Base-by-base conservation (phyloP, 2,329 filamentous ascomycete species). In the Chaetoscypha palmicola region DNA sequence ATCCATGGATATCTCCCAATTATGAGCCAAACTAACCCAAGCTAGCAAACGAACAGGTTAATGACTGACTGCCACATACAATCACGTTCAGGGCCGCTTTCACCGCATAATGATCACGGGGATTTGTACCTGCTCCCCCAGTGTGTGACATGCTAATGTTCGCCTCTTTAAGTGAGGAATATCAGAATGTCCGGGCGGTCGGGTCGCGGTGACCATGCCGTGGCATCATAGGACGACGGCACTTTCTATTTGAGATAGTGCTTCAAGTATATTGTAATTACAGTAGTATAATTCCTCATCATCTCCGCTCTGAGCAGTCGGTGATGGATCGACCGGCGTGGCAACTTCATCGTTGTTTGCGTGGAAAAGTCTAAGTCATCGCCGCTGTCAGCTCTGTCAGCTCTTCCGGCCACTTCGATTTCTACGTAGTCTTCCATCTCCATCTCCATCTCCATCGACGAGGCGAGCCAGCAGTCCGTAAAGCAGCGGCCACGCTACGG, bases 141-240 rank as follows among this genome's bases (percentile, higher is more conserved):
- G 37, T 30, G 37, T 39, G 37, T 37, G 23, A 39, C 37, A 24
- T 39, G 22, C 37, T 16, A 26, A 17, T 24, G 11, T 39, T 39
- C 21, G 37, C 37, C 37, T 39, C 37, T 39, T 39, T 30, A 28
- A 39, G 17, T 10, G 37, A 19, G 11, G 37, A 39, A 30, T 16
- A 2, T n/a, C 22, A 33, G 28, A 34, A 9, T 16, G 12, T 19
- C n/a, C n/a, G n/a, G n/a, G n/a, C n/a, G n/a, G n/a, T n/a, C n/a
- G n/a, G n/a, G n/a, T n/a, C n/a, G n/a, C n/a, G n/a, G n/a, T n/a
- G n/a, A n/a, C n/a, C n/a, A n/a, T n/a, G n/a, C n/a, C n/a, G n/a
- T n/a, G n/a, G n/a, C n/a, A n/a, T n/a, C n/a, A n/a, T n/a, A n/a
- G n/a, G n/a, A n/a, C n/a, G n/a, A n/a, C n/a, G n/a, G n/a, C n/a